These are phyloP conservation scores for Solanum hybrid DNA, from an alignment of 305 asterid species.

Conservation along the genomic window DNA sequence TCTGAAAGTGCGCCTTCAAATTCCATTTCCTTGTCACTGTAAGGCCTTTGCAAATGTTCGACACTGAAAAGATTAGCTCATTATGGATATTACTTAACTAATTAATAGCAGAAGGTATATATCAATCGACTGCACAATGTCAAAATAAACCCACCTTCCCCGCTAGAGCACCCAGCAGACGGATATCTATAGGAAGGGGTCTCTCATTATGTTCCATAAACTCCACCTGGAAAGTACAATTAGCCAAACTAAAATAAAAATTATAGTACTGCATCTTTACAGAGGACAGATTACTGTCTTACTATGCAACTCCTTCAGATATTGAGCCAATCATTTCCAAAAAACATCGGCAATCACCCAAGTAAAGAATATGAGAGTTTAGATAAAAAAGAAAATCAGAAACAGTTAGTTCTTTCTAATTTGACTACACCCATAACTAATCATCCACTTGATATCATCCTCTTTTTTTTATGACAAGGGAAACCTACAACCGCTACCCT, in stretches of 20 bases:
- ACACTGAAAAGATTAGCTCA: conserved; percentile 50
- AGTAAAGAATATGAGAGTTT: too few relatives aligned
- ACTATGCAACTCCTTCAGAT: background rate
- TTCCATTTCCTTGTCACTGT: conserved; percentile 94
- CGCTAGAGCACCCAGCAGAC: conserved; percentile 92
- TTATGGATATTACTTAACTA: background rate
- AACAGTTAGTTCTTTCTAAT: too few relatives aligned
- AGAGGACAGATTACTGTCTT: background rate
- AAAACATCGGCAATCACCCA: too few relatives aligned
- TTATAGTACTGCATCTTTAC: background rate
- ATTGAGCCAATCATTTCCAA: background rate
- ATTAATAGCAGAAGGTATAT: background rate
- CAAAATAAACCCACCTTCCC: conserved; percentile 52
- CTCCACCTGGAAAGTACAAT: conserved; percentile 61
- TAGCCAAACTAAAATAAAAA: background rate
- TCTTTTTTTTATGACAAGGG: too few relatives aligned
- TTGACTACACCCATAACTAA: too few relatives aligned
- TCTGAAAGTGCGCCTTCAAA: conserved; percentile 82
- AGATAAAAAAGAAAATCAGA: too few relatives aligned
- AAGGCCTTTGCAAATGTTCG: conserved; percentile 97
- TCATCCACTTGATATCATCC: too few relatives aligned
- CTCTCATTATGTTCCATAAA: conserved; percentile 98
- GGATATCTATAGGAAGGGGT: conserved; percentile 86
- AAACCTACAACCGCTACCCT: too few relatives aligned
- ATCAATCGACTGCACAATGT: conserved; percentile 3